These are phyloP conservation scores for Aspergillus fumigatus DNA, from an alignment of 2,329 filamentous ascomycete genomes.

Conservation along the genomic window DNA sequence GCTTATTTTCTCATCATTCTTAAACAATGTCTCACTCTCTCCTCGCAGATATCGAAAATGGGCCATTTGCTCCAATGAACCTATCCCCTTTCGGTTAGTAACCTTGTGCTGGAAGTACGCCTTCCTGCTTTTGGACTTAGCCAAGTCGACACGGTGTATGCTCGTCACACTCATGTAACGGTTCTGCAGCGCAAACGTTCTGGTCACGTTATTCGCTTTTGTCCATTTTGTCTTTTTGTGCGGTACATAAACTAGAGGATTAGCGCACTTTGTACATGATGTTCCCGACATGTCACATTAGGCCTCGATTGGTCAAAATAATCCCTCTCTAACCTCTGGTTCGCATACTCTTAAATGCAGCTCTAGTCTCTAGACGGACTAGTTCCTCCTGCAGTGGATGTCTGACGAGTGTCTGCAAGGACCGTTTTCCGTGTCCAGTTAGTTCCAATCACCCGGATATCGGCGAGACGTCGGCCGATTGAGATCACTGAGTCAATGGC, in stretches of 20 bases:
- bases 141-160: neutral
- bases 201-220: neutral
- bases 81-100: constrained; percentile 4
- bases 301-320: too few species aligned
- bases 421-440: too few species aligned
- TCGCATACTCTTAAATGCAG: neutral
- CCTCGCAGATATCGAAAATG: constrained; percentile 73
- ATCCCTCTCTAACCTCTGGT: neutral
- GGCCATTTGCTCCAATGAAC: constrained; percentile 65
- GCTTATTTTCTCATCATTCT: constrained; percentile 1
- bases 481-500: neutral
- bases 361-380: neutral
- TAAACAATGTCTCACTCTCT: neutral
- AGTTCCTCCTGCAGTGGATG: neutral
- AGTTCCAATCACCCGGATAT: too few species aligned
- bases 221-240: neutral
- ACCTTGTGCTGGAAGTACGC: neutral
- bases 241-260: neutral
- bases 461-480: neutral
- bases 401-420: neutral
- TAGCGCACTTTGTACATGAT: neutral
- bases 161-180: neutral
- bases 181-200: neutral
- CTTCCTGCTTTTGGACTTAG: constrained; percentile 1
- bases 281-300: too few species aligned